A percentile compares a stretch with the other conserved stretches of the same genome.
Conservation (phyloP, 768 basidiomycete genomes). For the Boletus huronensis region DNA sequence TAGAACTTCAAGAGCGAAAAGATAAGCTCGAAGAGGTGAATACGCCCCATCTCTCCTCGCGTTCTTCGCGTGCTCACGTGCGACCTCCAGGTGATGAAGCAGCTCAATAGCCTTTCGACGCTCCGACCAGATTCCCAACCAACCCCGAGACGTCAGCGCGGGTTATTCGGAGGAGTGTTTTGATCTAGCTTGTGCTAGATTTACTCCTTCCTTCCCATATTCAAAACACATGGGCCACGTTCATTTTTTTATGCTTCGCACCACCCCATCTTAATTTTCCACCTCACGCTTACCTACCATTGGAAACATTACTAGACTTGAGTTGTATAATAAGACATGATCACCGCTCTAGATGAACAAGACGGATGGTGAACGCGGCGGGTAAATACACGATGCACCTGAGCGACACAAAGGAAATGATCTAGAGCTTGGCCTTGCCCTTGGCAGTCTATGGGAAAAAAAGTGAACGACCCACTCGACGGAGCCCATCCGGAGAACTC, state of each 20-base stretch:
- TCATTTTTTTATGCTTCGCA: constrained; percentile 5
- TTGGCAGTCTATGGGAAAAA: constrained; percentile 28
- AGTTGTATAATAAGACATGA: constrained; percentile 17
- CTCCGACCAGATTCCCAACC: constrained; percentile 81
- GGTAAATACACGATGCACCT: neutral
- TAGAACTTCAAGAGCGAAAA: constrained; percentile 94
- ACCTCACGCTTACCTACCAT: neutral
- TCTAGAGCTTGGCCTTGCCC: constrained; percentile 42
- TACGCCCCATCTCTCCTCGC: neutral
- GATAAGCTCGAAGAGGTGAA: constrained; percentile 92
- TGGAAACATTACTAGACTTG: neutral
- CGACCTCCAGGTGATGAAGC: constrained; percentile 81
- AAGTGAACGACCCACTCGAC: neutral
- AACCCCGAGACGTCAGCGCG: constrained; percentile 66
- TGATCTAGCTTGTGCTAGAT: constrained; percentile 35
- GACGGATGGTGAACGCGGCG: neutral
- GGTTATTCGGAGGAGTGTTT: constrained; percentile 77
- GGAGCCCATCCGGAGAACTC: neutral
- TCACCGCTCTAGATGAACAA: constrained; percentile 16
- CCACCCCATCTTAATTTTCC: neutral
- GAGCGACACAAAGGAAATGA: neutral
- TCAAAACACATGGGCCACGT: constrained; percentile 2
- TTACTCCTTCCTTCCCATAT: too few species aligned
- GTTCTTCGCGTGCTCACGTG: constrained; percentile 7
- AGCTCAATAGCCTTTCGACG: constrained; percentile 86